Conservation (phyloP, 371 early-diverging fungal species). For the Mucor ambiguus region DNA sequence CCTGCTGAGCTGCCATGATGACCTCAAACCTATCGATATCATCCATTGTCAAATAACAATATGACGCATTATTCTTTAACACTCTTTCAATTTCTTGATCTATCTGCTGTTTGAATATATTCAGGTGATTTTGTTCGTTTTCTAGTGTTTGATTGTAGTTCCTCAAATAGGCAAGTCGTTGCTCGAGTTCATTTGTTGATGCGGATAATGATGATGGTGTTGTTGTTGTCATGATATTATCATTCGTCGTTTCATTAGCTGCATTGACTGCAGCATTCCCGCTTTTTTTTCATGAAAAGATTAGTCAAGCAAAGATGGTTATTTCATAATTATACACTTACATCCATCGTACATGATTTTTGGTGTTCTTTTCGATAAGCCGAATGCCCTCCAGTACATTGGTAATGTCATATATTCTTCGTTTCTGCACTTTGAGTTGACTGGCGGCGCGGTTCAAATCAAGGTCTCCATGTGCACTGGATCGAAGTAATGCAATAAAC, state of each 20-base stretch:
- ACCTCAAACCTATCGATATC: constrained; percentile 37
- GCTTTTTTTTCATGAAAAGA: constrained; percentile 11
- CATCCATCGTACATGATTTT: constrained; percentile 86
- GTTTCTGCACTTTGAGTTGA: constrained; percentile 75
- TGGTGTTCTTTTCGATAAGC: constrained; percentile 76
- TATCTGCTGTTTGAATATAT: constrained; percentile 29
- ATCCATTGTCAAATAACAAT: constrained; percentile 45
- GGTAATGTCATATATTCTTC: constrained; percentile 88
- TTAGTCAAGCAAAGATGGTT: not conserved
- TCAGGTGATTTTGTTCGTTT: constrained; percentile 31
- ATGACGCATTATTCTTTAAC: constrained; percentile 27
- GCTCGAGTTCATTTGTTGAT: constrained; percentile 28
- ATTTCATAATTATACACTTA: constrained; percentile 35
- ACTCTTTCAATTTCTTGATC: constrained; percentile 38
- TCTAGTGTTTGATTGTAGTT: constrained; percentile 34
- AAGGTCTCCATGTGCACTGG: constrained; percentile 65
- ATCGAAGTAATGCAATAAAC: constrained; percentile 68
- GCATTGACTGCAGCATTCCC: constrained; percentile 7
- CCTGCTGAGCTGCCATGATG: constrained; percentile 30
- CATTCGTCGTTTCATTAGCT: not conserved
- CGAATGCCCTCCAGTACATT: constrained; percentile 85
- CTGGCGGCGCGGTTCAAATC: constrained; percentile 76
- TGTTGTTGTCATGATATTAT: not conserved
- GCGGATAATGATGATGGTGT: not conserved
- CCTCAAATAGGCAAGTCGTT: constrained; percentile 29